Base-by-base conservation (phyloP, 2,329 filamentous ascomycete species). In the Fusarium sp. region DNA sequence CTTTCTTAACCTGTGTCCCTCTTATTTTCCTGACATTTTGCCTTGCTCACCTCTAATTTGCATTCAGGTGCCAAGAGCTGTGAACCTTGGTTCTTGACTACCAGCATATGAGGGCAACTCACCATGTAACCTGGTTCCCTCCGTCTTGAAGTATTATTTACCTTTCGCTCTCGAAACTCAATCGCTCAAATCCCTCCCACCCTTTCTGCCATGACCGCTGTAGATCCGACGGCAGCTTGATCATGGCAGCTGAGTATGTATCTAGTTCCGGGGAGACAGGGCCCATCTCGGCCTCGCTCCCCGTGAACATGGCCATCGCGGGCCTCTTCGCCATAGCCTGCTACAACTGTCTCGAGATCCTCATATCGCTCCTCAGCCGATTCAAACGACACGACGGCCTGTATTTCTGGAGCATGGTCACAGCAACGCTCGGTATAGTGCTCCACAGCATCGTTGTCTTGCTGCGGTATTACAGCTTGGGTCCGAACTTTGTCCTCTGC, bases 311-410 rank as follows among this genome's bases (percentile, higher is more conserved):
- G 65, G n/a, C 34, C 28, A 68, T 68, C 15, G 61, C 65, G 5
- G 65, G 65, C 49, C 50, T 68, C 17, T 68, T 68, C 34, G 65
- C 65, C 15, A 68, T 68, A 26, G 62, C 65, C 1, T 46, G 58
- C 17, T 68, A 62, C 56, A 68, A 68, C 49, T 67, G 61, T 11
- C 24, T 63, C 65, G 65, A 68, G 56, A 68, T 68, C 42, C 39
- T 69, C 19, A 59, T 68, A 17, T 69, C 65, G 5, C 52, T 68
- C 12, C 28, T 68, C 8, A 43, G 19, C 8, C 65, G 65, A 19
- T 68, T 68, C 51, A 68, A 68, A 38, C 61, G 65, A 2, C 56
- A 59, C 42, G 65, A 69, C 8, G 42, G 61, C 12, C 43, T 69
- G 6, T 68, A 68, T 12, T 68, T 68, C 34, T 68, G 65, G 61